phyloP scores from a whole-genome alignment of 495 filamentous ascomycete species.

The Elasticomyces elasticus region DNA sequence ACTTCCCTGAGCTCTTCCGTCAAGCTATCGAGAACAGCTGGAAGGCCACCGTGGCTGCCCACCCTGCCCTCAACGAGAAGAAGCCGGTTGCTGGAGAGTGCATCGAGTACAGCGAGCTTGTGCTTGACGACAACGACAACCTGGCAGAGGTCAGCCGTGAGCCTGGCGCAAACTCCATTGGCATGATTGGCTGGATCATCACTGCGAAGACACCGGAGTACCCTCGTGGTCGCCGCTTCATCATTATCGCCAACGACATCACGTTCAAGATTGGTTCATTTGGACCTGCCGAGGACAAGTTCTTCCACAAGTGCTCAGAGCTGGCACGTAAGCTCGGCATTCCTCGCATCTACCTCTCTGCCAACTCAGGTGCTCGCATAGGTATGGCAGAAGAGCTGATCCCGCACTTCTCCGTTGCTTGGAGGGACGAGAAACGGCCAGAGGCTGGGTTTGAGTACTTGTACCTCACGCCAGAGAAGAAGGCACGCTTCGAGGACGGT shows the following conservation, averaged over 20 bases:
- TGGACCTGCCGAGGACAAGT: constrained; percentile 89
- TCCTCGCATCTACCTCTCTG: constrained; percentile 92
- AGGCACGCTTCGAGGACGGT: constrained; percentile 79
- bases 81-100: constrained; percentile 80
- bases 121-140: constrained; percentile 87
- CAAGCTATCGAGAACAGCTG: constrained; percentile 97
- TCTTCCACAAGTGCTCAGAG: constrained; percentile 98
- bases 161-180: constrained; percentile 85
- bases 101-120: constrained; percentile 89
- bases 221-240: constrained; percentile 78
- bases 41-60: constrained; percentile 59
- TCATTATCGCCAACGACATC: constrained; percentile 97
- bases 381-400: constrained; percentile 95
- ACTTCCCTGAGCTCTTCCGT: constrained; percentile 98
- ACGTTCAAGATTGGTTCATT: constrained; percentile 98
- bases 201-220: constrained; percentile 98
- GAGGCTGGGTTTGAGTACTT: constrained; percentile 96
- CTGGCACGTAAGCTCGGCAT: constrained; percentile 86
- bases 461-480: constrained; percentile 81
- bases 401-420: constrained; percentile 90
- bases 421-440: constrained; percentile 76
- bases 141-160: constrained; percentile 87
- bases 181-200: constrained; percentile 98
- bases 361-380: constrained; percentile 98
- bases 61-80: constrained; percentile 63